These are phyloP conservation scores for Luzula sylvatica DNA, from an alignment of 176 grass and related monocot species.

Conservation along the genomic window DNA sequence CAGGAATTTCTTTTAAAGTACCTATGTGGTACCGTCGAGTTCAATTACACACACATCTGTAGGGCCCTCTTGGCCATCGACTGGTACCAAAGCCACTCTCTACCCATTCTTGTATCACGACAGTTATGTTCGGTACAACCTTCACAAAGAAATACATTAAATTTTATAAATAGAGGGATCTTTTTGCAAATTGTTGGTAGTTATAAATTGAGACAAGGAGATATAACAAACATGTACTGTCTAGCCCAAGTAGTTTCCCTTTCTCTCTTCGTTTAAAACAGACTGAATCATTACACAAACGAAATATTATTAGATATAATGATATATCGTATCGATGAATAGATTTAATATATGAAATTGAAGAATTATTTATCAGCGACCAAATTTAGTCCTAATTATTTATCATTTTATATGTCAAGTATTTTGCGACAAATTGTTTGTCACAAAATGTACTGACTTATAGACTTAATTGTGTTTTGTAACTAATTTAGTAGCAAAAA, in stretches of 20 bases:
- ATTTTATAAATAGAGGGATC: too few species aligned
- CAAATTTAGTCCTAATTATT: too few species aligned
- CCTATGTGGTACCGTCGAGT: conserved; percentile 97
- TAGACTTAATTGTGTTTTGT: too few species aligned
- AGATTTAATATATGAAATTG: too few species aligned
- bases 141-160: conserved; percentile 19
- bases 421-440: too few species aligned
- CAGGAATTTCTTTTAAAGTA: conserved; percentile 15
- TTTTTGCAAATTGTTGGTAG: too few species aligned
- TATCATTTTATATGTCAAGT: too few species aligned
- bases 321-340: too few species aligned
- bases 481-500: too few species aligned
- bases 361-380: too few species aligned
- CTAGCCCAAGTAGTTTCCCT: conserved; percentile 90
- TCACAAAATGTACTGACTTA: too few species aligned
- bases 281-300: conserved; percentile 32
- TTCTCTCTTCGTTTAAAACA: conserved; percentile 91
- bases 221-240: conserved; percentile 69
- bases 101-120: conserved; percentile 99
- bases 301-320: not conserved
- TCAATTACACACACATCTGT: conserved; percentile 99
- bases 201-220: not conserved
- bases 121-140: conserved; percentile 95
- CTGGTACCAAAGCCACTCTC: conserved; percentile 67
- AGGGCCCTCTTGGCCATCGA: conserved; percentile 76